Percentiles rank a stretch among this genome's conserved stretches.
phyloP scores from a whole-genome alignment of 768 basidiomycete genomes.

The Collybia sordida region DNA sequence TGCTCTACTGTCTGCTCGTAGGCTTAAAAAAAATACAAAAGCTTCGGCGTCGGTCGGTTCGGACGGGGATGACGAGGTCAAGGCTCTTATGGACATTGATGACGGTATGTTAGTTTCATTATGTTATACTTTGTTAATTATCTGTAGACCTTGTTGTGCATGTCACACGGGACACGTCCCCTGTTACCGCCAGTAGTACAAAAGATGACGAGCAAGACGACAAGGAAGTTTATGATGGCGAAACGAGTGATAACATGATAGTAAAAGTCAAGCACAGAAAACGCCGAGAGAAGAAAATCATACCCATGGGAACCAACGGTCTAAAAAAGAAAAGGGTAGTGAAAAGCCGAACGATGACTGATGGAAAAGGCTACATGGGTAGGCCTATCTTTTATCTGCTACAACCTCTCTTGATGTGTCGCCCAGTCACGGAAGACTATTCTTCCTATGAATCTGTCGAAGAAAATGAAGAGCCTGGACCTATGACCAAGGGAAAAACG shows the following conservation, averaged over 20 bases:
- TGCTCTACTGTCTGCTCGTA: constrained; percentile 29
- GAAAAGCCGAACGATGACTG: constrained; percentile 53
- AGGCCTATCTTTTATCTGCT: constrained; percentile 15
- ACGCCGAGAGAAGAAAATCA: constrained; percentile 52
- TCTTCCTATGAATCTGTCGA: constrained; percentile 79
- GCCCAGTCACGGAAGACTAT: constrained; percentile 71
- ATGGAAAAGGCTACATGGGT: constrained; percentile 78
- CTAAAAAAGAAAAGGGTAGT: constrained; percentile 69
- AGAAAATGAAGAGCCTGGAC: constrained; percentile 51
- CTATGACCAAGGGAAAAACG: constrained; percentile 19
- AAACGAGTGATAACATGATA: constrained; percentile 35
- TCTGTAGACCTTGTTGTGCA: constrained; percentile 31
- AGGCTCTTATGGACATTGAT: constrained; percentile 76
- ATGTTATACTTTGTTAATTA: neutral
- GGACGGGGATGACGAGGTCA: constrained; percentile 45
- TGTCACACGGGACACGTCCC: constrained; percentile 19
- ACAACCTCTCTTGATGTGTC: neutral
- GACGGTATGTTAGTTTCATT: constrained; percentile 47
- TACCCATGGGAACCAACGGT: constrained; percentile 80
- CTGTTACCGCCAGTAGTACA: neutral
- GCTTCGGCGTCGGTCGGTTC: constrained; percentile 28
- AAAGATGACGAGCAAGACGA: constrained; percentile 21
- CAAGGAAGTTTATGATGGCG: constrained; percentile 30
- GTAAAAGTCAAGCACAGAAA: constrained; percentile 34
- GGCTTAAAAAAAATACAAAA: constrained; percentile 27